Conservation (phyloP, 768 basidiomycete genomes). For the Pisolithus microcarpus region DNA sequence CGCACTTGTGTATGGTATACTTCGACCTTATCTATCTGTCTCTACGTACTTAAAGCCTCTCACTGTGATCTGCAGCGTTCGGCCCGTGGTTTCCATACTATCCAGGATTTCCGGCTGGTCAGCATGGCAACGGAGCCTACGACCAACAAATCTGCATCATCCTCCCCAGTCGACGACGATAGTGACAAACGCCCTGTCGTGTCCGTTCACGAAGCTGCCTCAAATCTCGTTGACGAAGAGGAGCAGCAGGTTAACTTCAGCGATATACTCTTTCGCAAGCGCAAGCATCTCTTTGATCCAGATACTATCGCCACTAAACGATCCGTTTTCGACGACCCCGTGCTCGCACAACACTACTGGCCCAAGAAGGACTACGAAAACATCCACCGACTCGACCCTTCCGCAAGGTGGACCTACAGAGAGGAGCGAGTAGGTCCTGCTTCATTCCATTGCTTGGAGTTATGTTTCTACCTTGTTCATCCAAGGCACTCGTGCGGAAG, state of each 20-base stretch:
- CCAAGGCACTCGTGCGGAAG: slow-evolving; percentile 42
- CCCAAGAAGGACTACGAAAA: slow-evolving; percentile 49
- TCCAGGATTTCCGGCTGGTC: too few relatives aligned
- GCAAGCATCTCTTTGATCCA: slow-evolving; percentile 9
- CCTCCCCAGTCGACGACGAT: too few relatives aligned
- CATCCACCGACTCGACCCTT: slow-evolving; percentile 47
- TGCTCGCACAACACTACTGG: slow-evolving; percentile 36
- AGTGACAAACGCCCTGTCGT: too few relatives aligned
- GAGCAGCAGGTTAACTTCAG: not conserved
- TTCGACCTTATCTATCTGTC: too few relatives aligned
- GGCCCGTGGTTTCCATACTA: too few relatives aligned
- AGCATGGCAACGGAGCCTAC: too few relatives aligned
- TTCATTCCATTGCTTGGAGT: not conserved
- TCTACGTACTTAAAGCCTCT: too few relatives aligned
- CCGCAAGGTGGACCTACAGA: slow-evolving; percentile 50
- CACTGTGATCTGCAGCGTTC: too few relatives aligned
- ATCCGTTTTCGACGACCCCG: slow-evolving; percentile 47
- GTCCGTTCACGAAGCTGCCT: not conserved
- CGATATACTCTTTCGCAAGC: not conserved
- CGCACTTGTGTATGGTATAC: too few relatives aligned
- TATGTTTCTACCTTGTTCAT: not conserved
- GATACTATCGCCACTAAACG: slow-evolving; percentile 41
- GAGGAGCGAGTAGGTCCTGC: slow-evolving; percentile 38
- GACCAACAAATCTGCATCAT: too few relatives aligned
- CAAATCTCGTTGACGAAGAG: not conserved